Base-by-base conservation (phyloP, 2,329 filamentous ascomycete genomes). In the Onygenales sp. region DNA sequence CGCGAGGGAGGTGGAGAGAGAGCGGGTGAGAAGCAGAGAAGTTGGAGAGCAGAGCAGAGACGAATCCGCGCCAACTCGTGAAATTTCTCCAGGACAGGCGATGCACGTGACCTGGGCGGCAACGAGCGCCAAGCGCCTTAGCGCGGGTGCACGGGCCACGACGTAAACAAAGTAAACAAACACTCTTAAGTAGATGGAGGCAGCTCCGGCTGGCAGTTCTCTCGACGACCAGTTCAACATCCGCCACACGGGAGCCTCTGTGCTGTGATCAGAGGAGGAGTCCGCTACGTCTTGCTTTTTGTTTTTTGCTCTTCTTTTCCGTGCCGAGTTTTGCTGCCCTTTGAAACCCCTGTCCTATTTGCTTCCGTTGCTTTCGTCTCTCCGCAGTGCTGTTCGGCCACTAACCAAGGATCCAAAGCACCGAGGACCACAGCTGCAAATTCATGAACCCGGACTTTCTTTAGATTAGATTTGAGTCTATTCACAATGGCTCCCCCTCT, bases 401-500 rank as follows among this genome's bases (percentile, higher is more conserved):
- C 21, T 27, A 27, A 27, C 21, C 21, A 27, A 27, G 21, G 21
- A 27, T 27, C 21, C 21, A 27, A 27, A 27, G 21, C 21, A 27
- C 21, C 21, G 21, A 27, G 5, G 21, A 27, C 21, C 3, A 27
- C 21, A 27, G 3, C 21, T 27, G 21, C 21, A 27, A 41, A 32
- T 21, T 49, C 35, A 49, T 49, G 46, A 49, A 36, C 21, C 31
- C 36, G 13, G 10, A 14, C 7, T 14, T 9, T 13, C 41, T 27
- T 17, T 43, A 31, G n/a, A 11, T 31, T 31, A 35, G 35, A 33
- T 10, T n/a, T 21, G n/a, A 7, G 13, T 53, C 55, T 53, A 59
- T 53, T 56, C 59, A 58, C 50, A 59, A 82, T 81, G 78, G 75
- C 76, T 64, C 75, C 72, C 53, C 21, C 21, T 27, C 78, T 78